Evolutionary conservation across 352 stramenopile species (phyloP).

Genomic region (Blastocystis sp.): DNA sequence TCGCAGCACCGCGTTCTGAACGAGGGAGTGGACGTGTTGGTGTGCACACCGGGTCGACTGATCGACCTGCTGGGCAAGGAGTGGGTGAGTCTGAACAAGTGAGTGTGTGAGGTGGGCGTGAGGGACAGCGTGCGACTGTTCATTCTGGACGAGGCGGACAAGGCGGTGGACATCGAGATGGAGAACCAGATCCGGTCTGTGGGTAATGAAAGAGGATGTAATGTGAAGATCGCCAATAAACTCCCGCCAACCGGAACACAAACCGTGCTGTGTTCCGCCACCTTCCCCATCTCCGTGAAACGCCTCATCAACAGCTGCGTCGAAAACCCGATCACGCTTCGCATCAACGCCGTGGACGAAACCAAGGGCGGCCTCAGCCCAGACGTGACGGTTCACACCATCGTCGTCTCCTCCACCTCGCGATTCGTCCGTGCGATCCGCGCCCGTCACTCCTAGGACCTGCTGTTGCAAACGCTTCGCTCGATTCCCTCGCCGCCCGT

Average conservation of each 20-base stretch:
- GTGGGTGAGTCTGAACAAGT: not conserved
- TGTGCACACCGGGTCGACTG: conserved; percentile 30
- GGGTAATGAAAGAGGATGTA: not conserved
- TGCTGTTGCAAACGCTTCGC: conserved; percentile 29
- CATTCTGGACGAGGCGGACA: conserved; percentile 53
- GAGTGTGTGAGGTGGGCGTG: not conserved
- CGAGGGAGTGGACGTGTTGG: conserved; percentile 21
- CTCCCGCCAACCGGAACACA: not conserved
- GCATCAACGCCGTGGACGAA: not conserved
- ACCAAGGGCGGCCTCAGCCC: conserved; percentile 18
- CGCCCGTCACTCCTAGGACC: not conserved
- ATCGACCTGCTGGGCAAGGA: conserved; percentile 38
- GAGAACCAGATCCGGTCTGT: conserved; percentile 59
- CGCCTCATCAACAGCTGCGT: conserved; percentile 61
- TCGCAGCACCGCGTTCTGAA: conserved; percentile 14
- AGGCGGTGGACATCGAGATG: conserved; percentile 49
- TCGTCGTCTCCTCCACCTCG: not conserved
- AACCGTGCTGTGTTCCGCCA: conserved; percentile 44
- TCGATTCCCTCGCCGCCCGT: conserved; percentile 5
- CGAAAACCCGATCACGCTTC: conserved; percentile 24
- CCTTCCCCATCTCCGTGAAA: conserved; percentile 48
- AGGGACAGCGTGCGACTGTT: conserved; percentile 1
- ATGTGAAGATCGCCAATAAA: conserved; percentile 42
- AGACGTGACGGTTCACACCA: not conserved
- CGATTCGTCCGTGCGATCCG: conserved; percentile 5